phyloP scores from a whole-genome alignment of 192 early-diverging fungal species.

The Backusella luteola region DNA sequence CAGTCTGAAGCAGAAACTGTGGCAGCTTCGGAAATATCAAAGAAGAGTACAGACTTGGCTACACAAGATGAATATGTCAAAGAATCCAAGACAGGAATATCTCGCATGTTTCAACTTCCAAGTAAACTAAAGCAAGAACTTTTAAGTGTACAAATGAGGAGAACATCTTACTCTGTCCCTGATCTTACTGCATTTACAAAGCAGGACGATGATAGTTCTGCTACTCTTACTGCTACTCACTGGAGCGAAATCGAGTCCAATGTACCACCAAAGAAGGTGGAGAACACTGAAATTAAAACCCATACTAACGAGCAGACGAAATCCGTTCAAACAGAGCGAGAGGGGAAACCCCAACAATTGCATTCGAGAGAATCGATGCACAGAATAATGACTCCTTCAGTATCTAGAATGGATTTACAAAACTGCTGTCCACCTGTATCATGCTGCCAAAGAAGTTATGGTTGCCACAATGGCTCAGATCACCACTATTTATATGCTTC shows the following conservation, averaged over 20 bases:
- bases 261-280: background rate
- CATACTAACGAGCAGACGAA: background rate
- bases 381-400: background rate
- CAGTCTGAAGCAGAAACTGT: background rate
- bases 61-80: background rate
- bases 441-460: background rate
- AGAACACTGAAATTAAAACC: background rate
- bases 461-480: background rate
- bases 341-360: background rate
- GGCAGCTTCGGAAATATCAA: background rate
- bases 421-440: background rate
- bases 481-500: background rate
- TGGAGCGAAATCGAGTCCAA: background rate
- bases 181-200: slow-evolving; percentile 7
- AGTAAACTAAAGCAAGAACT: slow-evolving; percentile 14
- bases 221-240: background rate
- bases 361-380: background rate
- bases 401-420: background rate
- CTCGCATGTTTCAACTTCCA: slow-evolving; percentile 1
- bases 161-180: slow-evolving; percentile 22
- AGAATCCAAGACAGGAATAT: background rate
- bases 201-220: background rate
- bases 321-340: background rate
- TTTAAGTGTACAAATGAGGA: background rate
- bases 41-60: background rate